Evolutionary conservation across 225 moss, liverwort and hornwort species (phyloP).

Genomic region (Rhytidiadelphus loreus): DNA sequence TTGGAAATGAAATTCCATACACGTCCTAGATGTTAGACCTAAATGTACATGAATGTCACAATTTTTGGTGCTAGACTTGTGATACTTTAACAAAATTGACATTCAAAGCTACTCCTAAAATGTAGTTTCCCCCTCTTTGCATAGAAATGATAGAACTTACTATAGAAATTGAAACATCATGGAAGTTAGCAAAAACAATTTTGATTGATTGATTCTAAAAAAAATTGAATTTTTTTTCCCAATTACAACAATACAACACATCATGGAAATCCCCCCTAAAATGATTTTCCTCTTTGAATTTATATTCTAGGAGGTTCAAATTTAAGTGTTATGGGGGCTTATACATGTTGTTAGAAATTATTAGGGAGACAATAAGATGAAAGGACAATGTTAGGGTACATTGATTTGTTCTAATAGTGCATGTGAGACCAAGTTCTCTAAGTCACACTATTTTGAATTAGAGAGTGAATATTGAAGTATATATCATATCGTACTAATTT

Average conservation of each 20-base stretch:
- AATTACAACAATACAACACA: too few species aligned
- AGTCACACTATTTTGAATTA: background rate
- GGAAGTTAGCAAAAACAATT: background rate
- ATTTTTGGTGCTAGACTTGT: rapidly evolving
- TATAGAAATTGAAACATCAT: background rate
- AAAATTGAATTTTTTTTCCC: background rate
- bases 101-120: background rate
- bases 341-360: background rate
- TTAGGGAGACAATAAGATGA: background rate
- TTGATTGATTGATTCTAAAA: too few species aligned
- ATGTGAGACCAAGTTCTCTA: background rate
- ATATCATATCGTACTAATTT: background rate
- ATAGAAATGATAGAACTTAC: too few species aligned
- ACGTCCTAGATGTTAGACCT: background rate
- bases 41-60: background rate
- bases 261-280: rapidly evolving
- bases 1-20: background rate
- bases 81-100: background rate
- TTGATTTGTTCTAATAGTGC: background rate
- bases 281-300: background rate
- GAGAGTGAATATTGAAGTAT: rapidly evolving
- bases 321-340: background rate
- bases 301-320: background rate
- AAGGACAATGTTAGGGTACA: background rate
- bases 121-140: rapidly evolving